Evolutionary conservation across 345 rosid species (phyloP).

Genomic region (Conringia planisiliqua): DNA sequence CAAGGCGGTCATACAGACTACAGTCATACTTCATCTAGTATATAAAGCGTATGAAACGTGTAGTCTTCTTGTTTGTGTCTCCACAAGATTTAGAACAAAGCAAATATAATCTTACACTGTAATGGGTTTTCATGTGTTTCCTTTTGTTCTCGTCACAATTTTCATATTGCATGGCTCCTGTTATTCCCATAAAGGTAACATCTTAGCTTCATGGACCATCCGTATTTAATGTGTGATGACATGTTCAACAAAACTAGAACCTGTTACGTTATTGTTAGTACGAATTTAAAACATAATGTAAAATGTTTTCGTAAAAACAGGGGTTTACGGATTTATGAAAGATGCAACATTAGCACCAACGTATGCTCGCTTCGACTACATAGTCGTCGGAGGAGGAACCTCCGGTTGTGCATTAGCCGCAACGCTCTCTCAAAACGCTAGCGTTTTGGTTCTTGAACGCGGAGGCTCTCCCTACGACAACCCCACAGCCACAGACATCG

Average conservation of each 20-base stretch:
- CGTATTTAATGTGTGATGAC: neutral
- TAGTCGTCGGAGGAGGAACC: slow-evolving; percentile 80
- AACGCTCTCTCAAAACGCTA: slow-evolving; percentile 51
- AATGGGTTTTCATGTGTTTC: slow-evolving; percentile 17
- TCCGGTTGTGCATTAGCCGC: slow-evolving; percentile 75
- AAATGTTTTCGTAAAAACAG: slow-evolving; percentile 30
- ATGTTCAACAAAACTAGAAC: neutral
- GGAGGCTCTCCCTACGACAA: slow-evolving; percentile 65
- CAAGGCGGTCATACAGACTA: neutral
- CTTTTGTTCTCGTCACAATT: slow-evolving; percentile 14
- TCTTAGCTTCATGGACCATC: neutral
- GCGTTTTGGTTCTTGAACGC: slow-evolving; percentile 64
- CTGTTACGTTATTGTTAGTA: neutral
- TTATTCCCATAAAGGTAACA: slow-evolving; percentile 42
- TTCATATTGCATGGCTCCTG: slow-evolving; percentile 34
- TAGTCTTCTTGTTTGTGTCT: neutral
- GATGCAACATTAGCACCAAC: slow-evolving; percentile 54
- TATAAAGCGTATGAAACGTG: neutral
- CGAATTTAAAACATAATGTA: neutral
- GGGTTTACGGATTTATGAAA: slow-evolving; percentile 46
- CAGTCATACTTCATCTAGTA: neutral
- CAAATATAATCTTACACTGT: neutral
- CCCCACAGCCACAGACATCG: slow-evolving; percentile 35
- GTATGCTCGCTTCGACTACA: slow-evolving; percentile 48
- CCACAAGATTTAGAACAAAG: neutral